Evolutionary conservation across 306 rosid species (phyloP).

Genomic region (Rosa lucieae): DNA sequence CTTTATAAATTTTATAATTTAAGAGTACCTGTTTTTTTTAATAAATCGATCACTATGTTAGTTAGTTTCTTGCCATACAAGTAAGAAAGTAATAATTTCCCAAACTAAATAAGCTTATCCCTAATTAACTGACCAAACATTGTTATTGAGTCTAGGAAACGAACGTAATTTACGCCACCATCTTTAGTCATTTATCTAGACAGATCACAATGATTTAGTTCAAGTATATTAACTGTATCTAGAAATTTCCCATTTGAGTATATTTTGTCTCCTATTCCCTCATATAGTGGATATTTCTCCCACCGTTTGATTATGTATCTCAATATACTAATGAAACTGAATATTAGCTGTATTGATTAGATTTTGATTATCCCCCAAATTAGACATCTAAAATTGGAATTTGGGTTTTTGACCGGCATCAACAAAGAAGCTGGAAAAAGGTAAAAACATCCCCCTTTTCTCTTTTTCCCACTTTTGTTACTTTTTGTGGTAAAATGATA

Average conservation of each 20-base stretch:
- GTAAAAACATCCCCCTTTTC: not conserved
- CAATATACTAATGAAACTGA: not conserved
- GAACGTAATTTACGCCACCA: not conserved
- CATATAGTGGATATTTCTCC: not conserved
- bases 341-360: slow-evolving; percentile 22
- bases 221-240: not conserved
- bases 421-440: slow-evolving; percentile 7
- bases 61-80: slow-evolving; percentile 10
- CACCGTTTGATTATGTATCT: not conserved
- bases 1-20: too few species aligned
- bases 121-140: not conserved
- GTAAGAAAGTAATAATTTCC: not conserved
- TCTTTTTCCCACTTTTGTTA: not conserved
- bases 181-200: not conserved
- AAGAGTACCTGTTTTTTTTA: too few species aligned
- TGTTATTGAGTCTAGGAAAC: not conserved
- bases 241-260: not conserved
- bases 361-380: not conserved
- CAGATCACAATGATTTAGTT: not conserved
- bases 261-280: not conserved
- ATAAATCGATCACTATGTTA: not conserved
- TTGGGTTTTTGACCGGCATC: slow-evolving; percentile 20
- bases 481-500: slow-evolving; percentile 5
- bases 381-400: slow-evolving; percentile 12
- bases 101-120: not conserved